Percentiles rank a stretch among this genome's conserved stretches.
Conservation (phyloP, 306 rosid species). For the Geum urbanum region DNA sequence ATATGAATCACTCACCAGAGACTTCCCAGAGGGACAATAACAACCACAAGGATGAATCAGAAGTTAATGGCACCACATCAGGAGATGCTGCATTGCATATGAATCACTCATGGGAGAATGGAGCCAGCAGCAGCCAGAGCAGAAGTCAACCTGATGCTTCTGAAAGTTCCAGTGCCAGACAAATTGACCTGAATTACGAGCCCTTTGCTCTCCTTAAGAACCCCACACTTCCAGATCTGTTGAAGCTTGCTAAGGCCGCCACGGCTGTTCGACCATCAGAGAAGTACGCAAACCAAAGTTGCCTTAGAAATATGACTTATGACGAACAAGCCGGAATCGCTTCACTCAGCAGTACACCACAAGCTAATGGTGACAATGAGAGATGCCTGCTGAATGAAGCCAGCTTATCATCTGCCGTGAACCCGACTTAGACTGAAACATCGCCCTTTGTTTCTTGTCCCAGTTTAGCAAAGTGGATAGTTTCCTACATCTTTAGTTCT, state of each 20-base stretch:
- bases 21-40: slow-evolving; percentile 28
- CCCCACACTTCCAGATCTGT: slow-evolving; percentile 21
- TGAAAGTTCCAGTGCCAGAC: slow-evolving; percentile 46
- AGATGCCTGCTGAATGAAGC: slow-evolving; percentile 43
- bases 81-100: slow-evolving; percentile 27
- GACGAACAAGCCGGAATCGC: slow-evolving; percentile 35
- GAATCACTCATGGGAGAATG: slow-evolving; percentile 36
- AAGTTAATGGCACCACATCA: slow-evolving; percentile 33
- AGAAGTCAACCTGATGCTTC: slow-evolving; percentile 37
- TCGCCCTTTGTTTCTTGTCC: not conserved
- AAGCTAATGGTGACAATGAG: slow-evolving; percentile 37
- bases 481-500: slow-evolving; percentile 7
- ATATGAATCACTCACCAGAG: slow-evolving; percentile 28
- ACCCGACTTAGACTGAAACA: slow-evolving; percentile 41
- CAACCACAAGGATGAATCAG: slow-evolving; percentile 33
- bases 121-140: slow-evolving; percentile 29
- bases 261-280: slow-evolving; percentile 27
- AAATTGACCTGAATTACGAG: slow-evolving; percentile 71
- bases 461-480: slow-evolving; percentile 8
- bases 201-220: not conserved
- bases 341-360: slow-evolving; percentile 29
- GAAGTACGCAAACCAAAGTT: slow-evolving; percentile 36
- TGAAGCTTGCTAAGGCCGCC: slow-evolving; percentile 38
- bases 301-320: slow-evolving; percentile 27
- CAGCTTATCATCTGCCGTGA: slow-evolving; percentile 33